These are phyloP conservation scores for Neurospora pannonica DNA, from an alignment of 495 filamentous ascomycete genomes.

Conservation along the genomic window DNA sequence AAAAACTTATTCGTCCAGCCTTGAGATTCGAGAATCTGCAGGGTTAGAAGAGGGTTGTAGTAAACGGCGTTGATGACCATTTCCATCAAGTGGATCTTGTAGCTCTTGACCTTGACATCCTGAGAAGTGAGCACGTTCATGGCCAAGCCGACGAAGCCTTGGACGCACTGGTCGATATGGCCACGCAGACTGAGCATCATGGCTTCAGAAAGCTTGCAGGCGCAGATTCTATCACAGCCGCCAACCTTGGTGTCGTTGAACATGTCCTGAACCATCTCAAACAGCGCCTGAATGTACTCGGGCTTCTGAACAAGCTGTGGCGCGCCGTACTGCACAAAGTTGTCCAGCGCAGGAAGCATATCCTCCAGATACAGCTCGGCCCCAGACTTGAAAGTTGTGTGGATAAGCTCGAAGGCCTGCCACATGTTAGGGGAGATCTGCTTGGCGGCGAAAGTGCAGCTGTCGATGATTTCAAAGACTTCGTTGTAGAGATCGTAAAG, in stretches of 20 bases:
- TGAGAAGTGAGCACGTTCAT: conserved; percentile 66
- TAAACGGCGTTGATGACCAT: conserved; percentile 98
- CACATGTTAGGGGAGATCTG: conserved; percentile 94
- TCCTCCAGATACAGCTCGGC: conserved; percentile 97
- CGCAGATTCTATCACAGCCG: conserved; percentile 88
- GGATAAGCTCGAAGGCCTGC: conserved; percentile 93
- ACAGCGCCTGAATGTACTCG: conserved; percentile 77
- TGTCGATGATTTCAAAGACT: conserved; percentile 97
- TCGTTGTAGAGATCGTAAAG: conserved; percentile 96
- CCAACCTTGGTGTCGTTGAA: conserved; percentile 74
- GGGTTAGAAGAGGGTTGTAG: conserved; percentile 77
- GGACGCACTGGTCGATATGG: conserved; percentile 77
- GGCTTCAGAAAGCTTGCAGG: conserved; percentile 96
- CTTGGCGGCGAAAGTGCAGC: conserved; percentile 98
- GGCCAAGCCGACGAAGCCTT: conserved; percentile 76
- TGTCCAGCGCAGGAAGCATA: conserved; percentile 95
- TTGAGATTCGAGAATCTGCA: conserved; percentile 80
- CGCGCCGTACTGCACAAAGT: conserved; percentile 87
- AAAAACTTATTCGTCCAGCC: conserved; percentile 99
- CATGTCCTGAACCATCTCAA: conserved; percentile 69
- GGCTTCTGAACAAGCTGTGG: conserved; percentile 70
- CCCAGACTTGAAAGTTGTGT: conserved; percentile 91
- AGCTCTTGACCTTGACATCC: conserved; percentile 77
- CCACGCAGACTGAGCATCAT: conserved; percentile 93
- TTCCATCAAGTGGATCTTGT: conserved; percentile 94